These are phyloP conservation scores for Gamsiella multidivaricata DNA, from an alignment of 192 early-diverging fungal genomes.

Conservation along the genomic window DNA sequence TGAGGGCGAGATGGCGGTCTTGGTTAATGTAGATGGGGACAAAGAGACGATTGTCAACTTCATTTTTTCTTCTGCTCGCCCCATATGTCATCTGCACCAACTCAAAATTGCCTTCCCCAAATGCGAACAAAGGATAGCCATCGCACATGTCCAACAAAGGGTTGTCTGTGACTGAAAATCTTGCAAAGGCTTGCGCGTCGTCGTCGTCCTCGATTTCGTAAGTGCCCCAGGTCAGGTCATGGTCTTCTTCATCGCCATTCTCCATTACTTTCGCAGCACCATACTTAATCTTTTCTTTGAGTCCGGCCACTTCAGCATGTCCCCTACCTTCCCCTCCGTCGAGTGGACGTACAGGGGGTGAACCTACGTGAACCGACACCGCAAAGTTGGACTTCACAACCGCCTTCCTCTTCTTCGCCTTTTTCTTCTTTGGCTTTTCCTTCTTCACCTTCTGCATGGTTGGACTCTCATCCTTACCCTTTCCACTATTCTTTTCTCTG, in stretches of 20 bases:
- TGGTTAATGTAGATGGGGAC: conserved; percentile 1
- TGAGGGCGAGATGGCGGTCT: neutral
- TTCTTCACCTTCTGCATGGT: neutral
- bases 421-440: conserved; percentile 3
- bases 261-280: neutral
- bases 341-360: conserved; percentile 1
- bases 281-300: neutral
- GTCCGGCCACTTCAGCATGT: neutral
- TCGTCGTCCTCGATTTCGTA: neutral
- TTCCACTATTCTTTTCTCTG: no score
- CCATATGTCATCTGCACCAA: conserved; percentile 4
- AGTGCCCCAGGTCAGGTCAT: neutral
- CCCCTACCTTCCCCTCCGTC: conserved; percentile 18
- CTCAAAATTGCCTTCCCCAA: conserved; percentile 1
- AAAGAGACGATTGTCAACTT: neutral
- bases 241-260: neutral
- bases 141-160: neutral
- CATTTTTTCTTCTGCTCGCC: neutral
- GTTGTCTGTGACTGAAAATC: neutral
- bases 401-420: neutral
- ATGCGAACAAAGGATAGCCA: neutral
- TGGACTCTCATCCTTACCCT: no score
- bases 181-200: neutral
- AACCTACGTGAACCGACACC: conserved; percentile 7
- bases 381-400: neutral